Evolutionary conservation across 306 rosid genomes (phyloP), one percentile per base, ranked within the genome.

Genomic region (Ochetophila trinervis): DNA sequence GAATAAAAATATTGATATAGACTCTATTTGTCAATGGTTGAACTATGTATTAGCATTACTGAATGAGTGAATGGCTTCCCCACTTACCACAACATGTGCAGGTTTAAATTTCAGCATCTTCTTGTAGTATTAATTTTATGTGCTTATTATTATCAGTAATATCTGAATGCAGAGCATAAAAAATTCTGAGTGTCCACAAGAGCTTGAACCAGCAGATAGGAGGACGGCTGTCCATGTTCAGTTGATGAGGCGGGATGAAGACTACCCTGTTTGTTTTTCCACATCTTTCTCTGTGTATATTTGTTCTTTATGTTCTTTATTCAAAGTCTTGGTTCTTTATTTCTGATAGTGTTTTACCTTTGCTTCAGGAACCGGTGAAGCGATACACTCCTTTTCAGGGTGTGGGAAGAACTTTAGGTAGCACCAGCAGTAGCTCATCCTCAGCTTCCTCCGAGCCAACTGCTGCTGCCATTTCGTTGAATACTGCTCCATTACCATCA

Each of bases 381-480:
- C 87, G 36, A 9, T 77, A 65, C 20, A 52, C 8, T 66, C 19
- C 90, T 61, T 93, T 93, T 81, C 90, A 65, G 18, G 99, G 99
- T 17, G 87, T 90, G 61, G 97, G 99, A 70, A 87, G 96, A 76
- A 93, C 97, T 68, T 62, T 93, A 69, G 96, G 90, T 56, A 78
- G 84, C 73, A 74, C 79, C 68, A 76, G 74, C 58, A 49, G 80
- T 1, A 57, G 65, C 60, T 27, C 54, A 35, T 35, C 50, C 27
- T 78, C 81, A 30, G 77, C 69, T 32, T 76, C 79, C 42, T 48
- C 70, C 5, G 91, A 78, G 64, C 68, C 80, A 34, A 62, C 63
- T 18, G 75, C 48, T 34, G 70, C 78, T 0, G 30, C 59, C 52
- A 57, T 74, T 73, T 20, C 91, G 35, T 65, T 14, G 21, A 69